Conservation (phyloP, 2,329 filamentous ascomycete species). For the Immersiporthe knoxdaviesiana region DNA sequence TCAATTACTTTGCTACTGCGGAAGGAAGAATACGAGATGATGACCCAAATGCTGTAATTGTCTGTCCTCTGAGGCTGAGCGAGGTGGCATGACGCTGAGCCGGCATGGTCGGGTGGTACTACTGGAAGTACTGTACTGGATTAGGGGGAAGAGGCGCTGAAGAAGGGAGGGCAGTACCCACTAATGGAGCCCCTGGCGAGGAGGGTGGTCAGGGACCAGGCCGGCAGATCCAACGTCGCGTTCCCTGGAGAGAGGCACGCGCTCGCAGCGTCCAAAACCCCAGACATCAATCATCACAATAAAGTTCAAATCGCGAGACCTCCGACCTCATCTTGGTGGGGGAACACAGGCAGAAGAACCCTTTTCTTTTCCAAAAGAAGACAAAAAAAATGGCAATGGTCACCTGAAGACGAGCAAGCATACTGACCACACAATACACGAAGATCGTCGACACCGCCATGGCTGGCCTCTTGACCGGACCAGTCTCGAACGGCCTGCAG, state of each 20-base stretch:
- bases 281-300: background rate
- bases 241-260: constrained; percentile 10
- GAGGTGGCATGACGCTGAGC: background rate
- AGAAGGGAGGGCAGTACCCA: background rate
- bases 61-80: background rate
- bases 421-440: background rate
- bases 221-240: constrained; percentile 14
- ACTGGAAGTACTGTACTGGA: no score
- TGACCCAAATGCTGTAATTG: background rate
- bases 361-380: no score
- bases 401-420: constrained; percentile 5
- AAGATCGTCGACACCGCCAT: constrained; percentile 16
- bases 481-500: constrained; percentile 50
- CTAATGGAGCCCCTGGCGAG: background rate
- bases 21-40: background rate
- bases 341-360: background rate
- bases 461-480: constrained; percentile 37
- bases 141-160: background rate
- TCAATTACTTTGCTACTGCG: background rate
- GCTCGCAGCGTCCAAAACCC: background rate
- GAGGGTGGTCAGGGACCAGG: background rate
- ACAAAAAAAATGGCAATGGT: background rate
- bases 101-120: background rate
- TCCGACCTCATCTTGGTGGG: no score
- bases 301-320: background rate